Percentiles rank a stretch among this genome's conserved stretches.
Conservation (phyloP, 208 protist species). For the Entamoeba histolytica region DNA sequence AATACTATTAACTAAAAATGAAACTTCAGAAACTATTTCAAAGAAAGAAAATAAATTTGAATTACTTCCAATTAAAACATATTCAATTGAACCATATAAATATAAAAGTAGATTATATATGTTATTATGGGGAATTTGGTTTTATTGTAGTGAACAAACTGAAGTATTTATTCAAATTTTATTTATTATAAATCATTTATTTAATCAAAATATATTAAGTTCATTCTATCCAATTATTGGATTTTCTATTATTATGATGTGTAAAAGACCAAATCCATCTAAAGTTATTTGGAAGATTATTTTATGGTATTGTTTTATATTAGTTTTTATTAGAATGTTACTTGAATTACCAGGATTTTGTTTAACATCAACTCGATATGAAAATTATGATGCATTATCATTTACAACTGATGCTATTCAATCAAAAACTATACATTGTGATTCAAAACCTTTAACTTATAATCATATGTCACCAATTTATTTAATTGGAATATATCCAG, state of each 20-base stretch:
- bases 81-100: not conserved
- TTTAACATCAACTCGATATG: not conserved
- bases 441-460: not conserved
- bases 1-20: too few relatives aligned
- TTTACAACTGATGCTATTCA: not conserved
- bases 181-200: not conserved
- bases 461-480: not conserved
- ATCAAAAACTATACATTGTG: not conserved
- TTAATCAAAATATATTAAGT: not conserved
- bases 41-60: not conserved
- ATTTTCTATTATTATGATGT: not conserved
- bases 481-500: not conserved
- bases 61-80: not conserved
- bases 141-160: not conserved
- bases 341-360: not conserved
- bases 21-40: not conserved
- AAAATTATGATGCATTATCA: not conserved
- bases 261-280: not conserved
- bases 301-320: not conserved
- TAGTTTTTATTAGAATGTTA: not conserved
- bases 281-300: not conserved
- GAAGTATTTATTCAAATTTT: not conserved
- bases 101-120: not conserved
- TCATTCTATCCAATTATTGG: not conserved
- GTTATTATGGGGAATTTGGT: not conserved